Conservation (phyloP, 345 rosid species). For the Eucalyptus caleyi region DNA sequence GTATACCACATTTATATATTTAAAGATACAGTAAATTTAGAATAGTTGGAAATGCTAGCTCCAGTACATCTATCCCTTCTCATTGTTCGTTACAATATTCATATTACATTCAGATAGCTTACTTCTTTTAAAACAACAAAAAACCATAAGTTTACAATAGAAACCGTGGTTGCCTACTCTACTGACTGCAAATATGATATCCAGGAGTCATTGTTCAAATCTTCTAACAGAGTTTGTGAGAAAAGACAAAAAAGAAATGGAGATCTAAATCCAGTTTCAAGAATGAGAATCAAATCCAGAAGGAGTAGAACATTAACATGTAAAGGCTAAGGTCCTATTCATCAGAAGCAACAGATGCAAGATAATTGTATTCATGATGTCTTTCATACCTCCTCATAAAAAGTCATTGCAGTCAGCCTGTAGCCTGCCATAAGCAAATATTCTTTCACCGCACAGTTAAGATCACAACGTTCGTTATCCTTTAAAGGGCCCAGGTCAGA, state of each 20-base stretch:
- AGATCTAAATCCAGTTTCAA: background rate
- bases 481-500: slow-evolving; percentile 81
- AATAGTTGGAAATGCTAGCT: background rate
- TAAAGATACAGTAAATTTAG: background rate
- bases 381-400: slow-evolving; percentile 74
- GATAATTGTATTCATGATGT: background rate
- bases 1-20: background rate
- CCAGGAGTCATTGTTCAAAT: background rate
- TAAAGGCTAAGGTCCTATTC: background rate
- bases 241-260: background rate
- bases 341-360: background rate
- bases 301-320: background rate
- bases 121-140: background rate
- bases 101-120: background rate
- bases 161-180: background rate
- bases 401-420: slow-evolving; percentile 93
- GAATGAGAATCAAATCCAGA: background rate
- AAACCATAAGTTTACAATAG: background rate
- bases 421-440: slow-evolving; percentile 93
- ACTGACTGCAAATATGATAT: background rate
- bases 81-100: background rate
- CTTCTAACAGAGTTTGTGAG: background rate
- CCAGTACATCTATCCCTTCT: background rate
- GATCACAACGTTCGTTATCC: slow-evolving; percentile 74
- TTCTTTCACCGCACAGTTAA: slow-evolving; percentile 92